Base-by-base conservation (phyloP, 2,329 filamentous ascomycete genomes). In the Lomentospora prolificans region DNA sequence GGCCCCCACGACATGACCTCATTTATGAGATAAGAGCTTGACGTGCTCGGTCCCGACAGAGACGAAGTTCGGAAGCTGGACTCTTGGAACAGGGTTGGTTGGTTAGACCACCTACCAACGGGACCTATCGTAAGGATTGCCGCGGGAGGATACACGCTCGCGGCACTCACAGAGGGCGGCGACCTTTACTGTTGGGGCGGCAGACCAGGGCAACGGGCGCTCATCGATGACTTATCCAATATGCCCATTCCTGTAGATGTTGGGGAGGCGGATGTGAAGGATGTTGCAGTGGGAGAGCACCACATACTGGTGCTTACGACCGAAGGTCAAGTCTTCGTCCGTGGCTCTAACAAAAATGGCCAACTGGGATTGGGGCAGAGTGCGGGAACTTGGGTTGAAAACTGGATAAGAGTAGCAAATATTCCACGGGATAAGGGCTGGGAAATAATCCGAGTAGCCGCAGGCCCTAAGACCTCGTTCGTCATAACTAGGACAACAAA, bases 181-280 rank as follows among this genome's bases (percentile, higher is more conserved):
- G 78, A 81, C 57, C 65, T 85, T 2, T 87, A 87, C 62, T 64
- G 79, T 24, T 87, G 84, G 83, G 84, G 84, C 2, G 64, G 64
- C 48, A 52, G 59, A 5, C 58, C 59, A 4, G 55, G 58, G 6
- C 58, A 57, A 30, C 57, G 28, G 25, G n/a, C 56, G 4, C 39
- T 51, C 17, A 41, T 58, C 7, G 54, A 56, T 14, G 56, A 55
- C 6, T 44, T 59, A 22, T 57, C 24, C 2, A 60, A 59, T 17
- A 59, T 61, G 7, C 76, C 78, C 1, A 70, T 65, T 30, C 78
- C 78, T 1, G 63, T 76, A 1, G 70, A 75, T 7, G 66, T 80
- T 1, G 71, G 74, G 4, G 69, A 67, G 22, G 53, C 28, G 22
- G 80, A 86, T 57, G 69, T 86, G 2, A 59, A 71, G 4, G 82